Evolutionary conservation across 2,329 filamentous ascomycete species (phyloP).

Genomic region (Colletotrichum limetticola): DNA sequence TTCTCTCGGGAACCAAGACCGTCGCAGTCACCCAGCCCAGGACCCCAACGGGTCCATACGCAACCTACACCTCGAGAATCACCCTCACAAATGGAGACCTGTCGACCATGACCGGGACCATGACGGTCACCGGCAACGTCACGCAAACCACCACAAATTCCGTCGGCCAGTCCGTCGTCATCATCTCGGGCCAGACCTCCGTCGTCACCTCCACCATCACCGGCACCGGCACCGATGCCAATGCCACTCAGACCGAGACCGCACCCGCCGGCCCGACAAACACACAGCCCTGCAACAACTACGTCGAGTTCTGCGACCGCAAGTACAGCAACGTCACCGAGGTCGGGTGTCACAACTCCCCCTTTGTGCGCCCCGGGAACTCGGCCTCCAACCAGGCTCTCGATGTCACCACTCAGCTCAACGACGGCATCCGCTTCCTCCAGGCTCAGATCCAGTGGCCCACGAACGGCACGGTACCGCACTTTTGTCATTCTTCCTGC

Average conservation of each 20-base stretch:
- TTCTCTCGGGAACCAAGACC: constrained; percentile 31
- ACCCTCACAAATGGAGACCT: constrained; percentile 49
- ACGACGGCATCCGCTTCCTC: constrained; percentile 78
- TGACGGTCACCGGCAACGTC: constrained; percentile 46
- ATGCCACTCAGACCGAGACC: constrained; percentile 53
- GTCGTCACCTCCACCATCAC: constrained; percentile 53
- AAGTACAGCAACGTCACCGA: constrained; percentile 86
- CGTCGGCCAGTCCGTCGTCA: constrained; percentile 48
- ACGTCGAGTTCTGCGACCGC: constrained; percentile 79
- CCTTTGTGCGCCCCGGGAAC: constrained; percentile 77
- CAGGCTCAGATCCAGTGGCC: constrained; percentile 73
- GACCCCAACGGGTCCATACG: constrained; percentile 58
- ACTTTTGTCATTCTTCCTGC: constrained; percentile 89
- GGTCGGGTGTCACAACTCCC: constrained; percentile 83
- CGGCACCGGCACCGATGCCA: constrained; percentile 45
- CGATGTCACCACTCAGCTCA: constrained; percentile 75
- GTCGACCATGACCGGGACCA: constrained; percentile 42
- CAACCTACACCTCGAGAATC: constrained; percentile 53
- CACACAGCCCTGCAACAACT: constrained; percentile 83
- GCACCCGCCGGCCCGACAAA: constrained; percentile 66
- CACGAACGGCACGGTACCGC: constrained; percentile 60
- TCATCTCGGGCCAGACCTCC: constrained; percentile 57
- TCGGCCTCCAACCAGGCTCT: constrained; percentile 81
- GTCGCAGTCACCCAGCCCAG: constrained; percentile 44
- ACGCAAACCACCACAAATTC: constrained; percentile 41